Evolutionary conservation across 805 yeast species (phyloP).

Genomic region (Wickerhamiella allomyrinae): DNA sequence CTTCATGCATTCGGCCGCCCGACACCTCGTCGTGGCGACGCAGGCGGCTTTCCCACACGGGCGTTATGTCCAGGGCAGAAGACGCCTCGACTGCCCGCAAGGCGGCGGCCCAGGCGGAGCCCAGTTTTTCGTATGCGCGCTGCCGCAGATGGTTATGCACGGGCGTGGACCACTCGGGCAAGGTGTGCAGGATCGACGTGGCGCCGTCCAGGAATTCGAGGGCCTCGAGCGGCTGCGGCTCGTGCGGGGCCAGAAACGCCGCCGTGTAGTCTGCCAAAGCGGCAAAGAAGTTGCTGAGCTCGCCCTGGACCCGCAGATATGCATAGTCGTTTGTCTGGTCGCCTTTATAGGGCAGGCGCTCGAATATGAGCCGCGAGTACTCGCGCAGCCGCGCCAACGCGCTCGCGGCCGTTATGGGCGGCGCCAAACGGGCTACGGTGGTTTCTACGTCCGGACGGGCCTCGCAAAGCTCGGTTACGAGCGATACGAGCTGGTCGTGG

Average conservation of each 20-base stretch:
- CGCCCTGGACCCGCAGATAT: slow-evolving; percentile 54
- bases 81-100: slow-evolving; percentile 9
- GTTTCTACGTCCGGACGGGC: slow-evolving; percentile 47
- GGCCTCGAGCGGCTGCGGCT: slow-evolving; percentile 37
- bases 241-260: slow-evolving; percentile 59
- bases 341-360: slow-evolving; percentile 59
- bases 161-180: slow-evolving; percentile 49
- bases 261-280: slow-evolving; percentile 63
- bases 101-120: slow-evolving; percentile 36
- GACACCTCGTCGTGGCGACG: slow-evolving; percentile 13
- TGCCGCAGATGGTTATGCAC: slow-evolving; percentile 30
- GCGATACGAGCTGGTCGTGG: slow-evolving; percentile 35
- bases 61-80: slow-evolving; percentile 10
- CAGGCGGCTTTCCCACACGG: slow-evolving; percentile 15
- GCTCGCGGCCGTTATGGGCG: slow-evolving; percentile 41
- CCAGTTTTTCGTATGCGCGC: slow-evolving; percentile 47
- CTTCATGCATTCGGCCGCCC: slow-evolving; percentile 11
- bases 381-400: slow-evolving; percentile 36
- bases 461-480: slow-evolving; percentile 40
- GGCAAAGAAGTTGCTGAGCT: slow-evolving; percentile 51
- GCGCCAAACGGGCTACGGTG: slow-evolving; percentile 38
- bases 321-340: slow-evolving; percentile 63
- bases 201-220: slow-evolving; percentile 50
- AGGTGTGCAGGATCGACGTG: slow-evolving; percentile 41
- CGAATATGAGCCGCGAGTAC: slow-evolving; percentile 32